Evolutionary conservation across 805 yeast genomes (phyloP).

Genomic region (Grigorovia transvaalensis): DNA sequence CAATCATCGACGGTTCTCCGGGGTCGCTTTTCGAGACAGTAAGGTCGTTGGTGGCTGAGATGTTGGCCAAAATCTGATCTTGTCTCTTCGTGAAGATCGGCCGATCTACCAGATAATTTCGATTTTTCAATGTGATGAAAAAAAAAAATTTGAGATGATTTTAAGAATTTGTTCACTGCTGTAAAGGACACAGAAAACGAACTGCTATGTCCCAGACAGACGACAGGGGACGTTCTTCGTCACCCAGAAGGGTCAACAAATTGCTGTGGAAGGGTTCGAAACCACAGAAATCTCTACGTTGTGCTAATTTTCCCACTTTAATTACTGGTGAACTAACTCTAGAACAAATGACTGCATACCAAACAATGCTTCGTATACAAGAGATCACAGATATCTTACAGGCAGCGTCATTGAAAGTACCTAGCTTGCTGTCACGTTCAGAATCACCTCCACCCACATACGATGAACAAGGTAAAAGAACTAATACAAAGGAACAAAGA

Average conservation of each 20-base stretch:
- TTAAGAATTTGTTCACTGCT: not conserved
- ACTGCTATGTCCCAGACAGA: not conserved
- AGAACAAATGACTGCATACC: slow-evolving; percentile 75
- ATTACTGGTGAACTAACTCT: slow-evolving; percentile 44
- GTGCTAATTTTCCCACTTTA: slow-evolving; percentile 29
- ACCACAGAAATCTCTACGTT: slow-evolving; percentile 5
- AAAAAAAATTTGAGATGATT: not conserved
- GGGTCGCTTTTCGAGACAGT: slow-evolving; percentile 70
- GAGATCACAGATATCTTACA: slow-evolving; percentile 58
- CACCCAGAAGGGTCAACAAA: not conserved
- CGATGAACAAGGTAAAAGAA: slow-evolving; percentile 72
- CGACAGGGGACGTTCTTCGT: not conserved
- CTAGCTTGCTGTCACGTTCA: slow-evolving; percentile 42
- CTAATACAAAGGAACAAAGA: slow-evolving; percentile 71
- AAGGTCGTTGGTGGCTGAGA: slow-evolving; percentile 55
- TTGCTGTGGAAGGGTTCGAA: not conserved
- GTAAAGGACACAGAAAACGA: not conserved
- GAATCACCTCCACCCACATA: slow-evolving; percentile 92
- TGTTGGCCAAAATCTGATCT: slow-evolving; percentile 59
- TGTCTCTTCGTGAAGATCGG: no score
- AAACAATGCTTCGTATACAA: slow-evolving; percentile 59
- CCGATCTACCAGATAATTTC: no score
- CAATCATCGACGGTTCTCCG: slow-evolving; percentile 75
- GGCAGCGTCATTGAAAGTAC: slow-evolving; percentile 28
- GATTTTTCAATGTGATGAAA: not conserved